A percentile compares a stretch with the other conserved stretches of the same genome.
phyloP scores from a whole-genome alignment of 2,329 filamentous ascomycete species.

The Exophiala phaeomuriformis region DNA sequence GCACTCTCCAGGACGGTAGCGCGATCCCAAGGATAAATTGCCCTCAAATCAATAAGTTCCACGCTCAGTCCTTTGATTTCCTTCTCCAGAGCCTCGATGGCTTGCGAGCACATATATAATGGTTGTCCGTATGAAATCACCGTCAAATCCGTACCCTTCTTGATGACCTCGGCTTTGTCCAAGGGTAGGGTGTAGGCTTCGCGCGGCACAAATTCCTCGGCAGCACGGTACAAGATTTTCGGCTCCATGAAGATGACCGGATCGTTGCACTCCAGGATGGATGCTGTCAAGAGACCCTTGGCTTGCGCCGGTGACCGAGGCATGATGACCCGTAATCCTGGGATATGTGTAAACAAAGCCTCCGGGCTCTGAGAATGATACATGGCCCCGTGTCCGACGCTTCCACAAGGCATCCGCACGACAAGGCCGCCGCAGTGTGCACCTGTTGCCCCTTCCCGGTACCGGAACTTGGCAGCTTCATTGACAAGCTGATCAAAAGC shows the following conservation, averaged over 20 bases:
- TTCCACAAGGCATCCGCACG: conserved; percentile 82
- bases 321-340: conserved; percentile 76
- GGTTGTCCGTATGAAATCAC: conserved; percentile 85
- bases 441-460: conserved; percentile 59
- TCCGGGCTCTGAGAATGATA: conserved; percentile 89
- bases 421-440: conserved; percentile 70
- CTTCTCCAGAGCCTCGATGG: conserved; percentile 68
- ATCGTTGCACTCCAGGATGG: conserved; percentile 69
- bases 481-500: conserved; percentile 93
- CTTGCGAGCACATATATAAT: conserved; percentile 71
- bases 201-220: conserved; percentile 82
- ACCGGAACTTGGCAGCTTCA: conserved; percentile 82
- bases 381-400: conserved; percentile 79
- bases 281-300: conserved; percentile 72
- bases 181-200: conserved; percentile 75
- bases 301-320: conserved; percentile 80
- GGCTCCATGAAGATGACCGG: conserved; percentile 91
- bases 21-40: conserved; percentile 87
- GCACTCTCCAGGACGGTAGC: conserved; percentile 74
- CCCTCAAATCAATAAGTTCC: conserved; percentile 81
- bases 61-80: conserved; percentile 62
- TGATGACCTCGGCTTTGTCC: conserved; percentile 76
- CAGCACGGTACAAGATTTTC: conserved; percentile 84
- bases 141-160: conserved; percentile 71
- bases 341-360: conserved; percentile 78